phyloP scores from a whole-genome alignment of 208 protist species.

The Angomonas ambiguus region DNA sequence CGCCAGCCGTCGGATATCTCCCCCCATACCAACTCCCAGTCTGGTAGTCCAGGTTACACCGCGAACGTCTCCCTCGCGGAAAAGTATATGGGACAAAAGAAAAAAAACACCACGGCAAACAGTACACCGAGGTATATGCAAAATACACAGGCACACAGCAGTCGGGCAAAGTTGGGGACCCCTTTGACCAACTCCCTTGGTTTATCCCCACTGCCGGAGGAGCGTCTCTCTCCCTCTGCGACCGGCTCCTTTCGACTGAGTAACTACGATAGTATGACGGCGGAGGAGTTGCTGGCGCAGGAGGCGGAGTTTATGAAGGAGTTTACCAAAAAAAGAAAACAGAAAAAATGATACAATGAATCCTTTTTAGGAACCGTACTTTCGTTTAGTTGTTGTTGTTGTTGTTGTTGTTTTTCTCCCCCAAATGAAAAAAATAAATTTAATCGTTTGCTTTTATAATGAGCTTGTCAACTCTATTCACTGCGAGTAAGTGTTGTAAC shows the following conservation, averaged over 20 bases:
- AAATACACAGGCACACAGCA: slow-evolving; percentile 25
- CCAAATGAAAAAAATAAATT: not conserved
- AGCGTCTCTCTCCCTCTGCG: not conserved
- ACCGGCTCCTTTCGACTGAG: not conserved
- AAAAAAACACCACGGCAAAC: slow-evolving; percentile 6
- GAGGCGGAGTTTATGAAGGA: slow-evolving; percentile 44
- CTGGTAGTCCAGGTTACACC: not conserved
- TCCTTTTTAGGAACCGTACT: too few relatives aligned
- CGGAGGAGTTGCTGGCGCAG: slow-evolving; percentile 40
- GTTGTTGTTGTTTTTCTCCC: slow-evolving; percentile 4
- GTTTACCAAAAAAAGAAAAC: slow-evolving; percentile 24
- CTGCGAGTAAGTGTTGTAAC: too few relatives aligned
- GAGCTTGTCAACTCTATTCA: too few relatives aligned
- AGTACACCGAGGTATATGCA: slow-evolving; percentile 37
- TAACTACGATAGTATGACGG: slow-evolving; percentile 23
- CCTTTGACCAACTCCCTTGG: not conserved
- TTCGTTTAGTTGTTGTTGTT: not conserved
- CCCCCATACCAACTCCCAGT: not conserved
- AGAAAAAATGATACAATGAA: slow-evolving; percentile 3
- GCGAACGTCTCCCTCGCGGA: not conserved
- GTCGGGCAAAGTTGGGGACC: slow-evolving; percentile 11
- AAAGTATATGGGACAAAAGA: slow-evolving; percentile 9
- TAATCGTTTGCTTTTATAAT: too few relatives aligned
- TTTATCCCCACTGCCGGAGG: not conserved
- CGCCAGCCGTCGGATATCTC: not conserved